Conservation (phyloP, 179 eudicot species). For the Patellifolia procumbens region DNA sequence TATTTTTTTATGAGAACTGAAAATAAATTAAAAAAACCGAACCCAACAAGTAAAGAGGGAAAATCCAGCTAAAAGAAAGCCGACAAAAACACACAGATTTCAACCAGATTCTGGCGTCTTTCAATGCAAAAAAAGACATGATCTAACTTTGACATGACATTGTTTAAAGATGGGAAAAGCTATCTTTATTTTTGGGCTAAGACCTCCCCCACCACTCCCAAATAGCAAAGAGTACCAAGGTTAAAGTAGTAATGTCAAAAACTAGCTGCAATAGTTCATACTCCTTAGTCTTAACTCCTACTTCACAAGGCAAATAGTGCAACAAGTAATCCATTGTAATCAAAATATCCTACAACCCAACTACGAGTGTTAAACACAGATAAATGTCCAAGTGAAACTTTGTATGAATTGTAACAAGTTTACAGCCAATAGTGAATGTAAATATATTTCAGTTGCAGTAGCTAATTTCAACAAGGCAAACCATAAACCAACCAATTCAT, state of each 20-base stretch:
- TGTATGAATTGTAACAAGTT: background rate
- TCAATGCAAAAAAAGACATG: slow-evolving; percentile 20
- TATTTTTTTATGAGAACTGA: too few relatives aligned
- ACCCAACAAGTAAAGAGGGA: slow-evolving; percentile 1
- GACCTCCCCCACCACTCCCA: background rate
- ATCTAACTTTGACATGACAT: slow-evolving; percentile 12
- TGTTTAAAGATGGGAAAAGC: slow-evolving; percentile 1
- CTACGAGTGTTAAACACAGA: background rate
- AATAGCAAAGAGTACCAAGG: background rate
- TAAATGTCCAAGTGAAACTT: background rate
- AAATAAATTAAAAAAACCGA: too few relatives aligned
- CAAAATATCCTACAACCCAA: background rate
- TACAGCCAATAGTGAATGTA: too few relatives aligned
- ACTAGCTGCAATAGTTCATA: background rate
- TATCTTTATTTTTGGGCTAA: slow-evolving; percentile 8
- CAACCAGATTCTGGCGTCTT: slow-evolving; percentile 38
- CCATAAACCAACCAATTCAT: background rate
- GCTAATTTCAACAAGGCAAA: too few relatives aligned
- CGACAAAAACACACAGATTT: slow-evolving; percentile 33
- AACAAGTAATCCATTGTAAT: background rate
- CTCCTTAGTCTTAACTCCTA: too few relatives aligned
- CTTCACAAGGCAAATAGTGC: slow-evolving; percentile 4
- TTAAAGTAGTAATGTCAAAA: background rate
- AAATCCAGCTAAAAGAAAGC: slow-evolving; percentile 31
- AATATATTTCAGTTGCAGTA: too few relatives aligned